Base-by-base conservation (phyloP, 768 basidiomycete species). In the Pleurotus djamor region DNA sequence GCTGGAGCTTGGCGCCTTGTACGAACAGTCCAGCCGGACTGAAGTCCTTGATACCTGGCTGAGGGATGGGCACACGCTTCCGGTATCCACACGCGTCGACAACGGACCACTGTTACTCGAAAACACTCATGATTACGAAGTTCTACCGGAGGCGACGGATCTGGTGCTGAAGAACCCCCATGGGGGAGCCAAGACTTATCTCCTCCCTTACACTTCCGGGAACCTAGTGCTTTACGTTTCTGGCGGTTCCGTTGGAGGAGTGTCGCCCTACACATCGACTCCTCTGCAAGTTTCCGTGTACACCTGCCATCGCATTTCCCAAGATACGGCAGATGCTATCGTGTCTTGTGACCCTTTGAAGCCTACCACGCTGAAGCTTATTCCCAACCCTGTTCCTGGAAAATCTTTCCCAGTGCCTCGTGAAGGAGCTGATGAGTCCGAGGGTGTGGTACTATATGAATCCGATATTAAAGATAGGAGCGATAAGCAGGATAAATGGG, bases 401-500 rank as follows among this genome's bases (percentile, higher is more conserved):
- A 72, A 70, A 44, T 69, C 74, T 9, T 92, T 92, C 64, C 92
- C 91, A 4, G 72, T 82, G 0, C 87, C 89, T 12, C 70, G 82
- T 13, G 85, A 88, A 69, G 91, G 91, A 0, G 69, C 81, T 0
- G 88, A 90, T 55, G 89, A 93, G 68, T 88, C 87, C 7, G 90
- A 91, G 59, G 90, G 89, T 0, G 75, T 88, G 1, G 86, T 86
- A 4, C 71, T 87, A 28, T 91, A 83, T 65, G 86, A 88, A 66
- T 81, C 79, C 8, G 71, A 77, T 43, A 45, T 87, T 44, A 57
- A 61, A 14, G 41, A 59, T 21, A 35, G 60, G 36, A 61, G 58
- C 33, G 61, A 61, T 51, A 63, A 41, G 65, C 8, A 28, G 7
- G 14, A 37, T 21, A 38, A 59, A 5, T 84, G 80, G 79, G 68